Evolutionary conservation across 768 basidiomycete genomes (phyloP), one percentile per base, ranked within the genome.

Genomic region (Boletus vinaceobasis): DNA sequence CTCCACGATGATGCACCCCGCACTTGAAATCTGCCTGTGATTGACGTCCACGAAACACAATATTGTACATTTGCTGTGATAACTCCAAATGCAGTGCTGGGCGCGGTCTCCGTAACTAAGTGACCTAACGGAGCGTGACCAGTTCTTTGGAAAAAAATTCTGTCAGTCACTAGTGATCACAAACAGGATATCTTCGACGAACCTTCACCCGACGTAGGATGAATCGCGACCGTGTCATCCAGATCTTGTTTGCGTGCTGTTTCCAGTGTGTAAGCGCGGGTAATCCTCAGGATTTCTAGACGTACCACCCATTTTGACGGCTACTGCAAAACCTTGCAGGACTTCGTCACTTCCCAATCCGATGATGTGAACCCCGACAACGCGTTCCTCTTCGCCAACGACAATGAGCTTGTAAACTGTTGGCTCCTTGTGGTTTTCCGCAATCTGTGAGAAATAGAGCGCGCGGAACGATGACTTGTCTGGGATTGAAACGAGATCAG

Each of bases 301-400:
- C 78, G 11, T 62, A 81, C 78, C 81, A 21, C 90, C 90, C 96
- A 98, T 96, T 78, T 98, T 98, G 63, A 99, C 78, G 13, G 97
- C 97, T n/a, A 98, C 93, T 2, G 77, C 91, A 72, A 97, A 98
- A 59, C 96, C 96, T 79, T 99, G 97, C 74, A 95, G 74, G 62
- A 89, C 83, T 74, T 99, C 97, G 68, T 99, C 97, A 64, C 88
- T 90, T 40, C 97, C 97, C 57, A 79, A 66, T 7, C 97, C 97
- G 53, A 98, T 84, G 60, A 98, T 84, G 73, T 98, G 97, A 43
- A 98, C 75, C 11, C 97, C 97, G n/a, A 98, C 93, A 38, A 99
- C 88, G 64, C 88, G 90, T 71, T 98, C 94, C 64, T 98, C 93
- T 14, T 84, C 83, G 2, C 95, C 94, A 8, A 82, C 84, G 50